Evolutionary conservation across 495 filamentous ascomycete genomes (phyloP).

Genomic region (Penicillium crystallinum): DNA sequence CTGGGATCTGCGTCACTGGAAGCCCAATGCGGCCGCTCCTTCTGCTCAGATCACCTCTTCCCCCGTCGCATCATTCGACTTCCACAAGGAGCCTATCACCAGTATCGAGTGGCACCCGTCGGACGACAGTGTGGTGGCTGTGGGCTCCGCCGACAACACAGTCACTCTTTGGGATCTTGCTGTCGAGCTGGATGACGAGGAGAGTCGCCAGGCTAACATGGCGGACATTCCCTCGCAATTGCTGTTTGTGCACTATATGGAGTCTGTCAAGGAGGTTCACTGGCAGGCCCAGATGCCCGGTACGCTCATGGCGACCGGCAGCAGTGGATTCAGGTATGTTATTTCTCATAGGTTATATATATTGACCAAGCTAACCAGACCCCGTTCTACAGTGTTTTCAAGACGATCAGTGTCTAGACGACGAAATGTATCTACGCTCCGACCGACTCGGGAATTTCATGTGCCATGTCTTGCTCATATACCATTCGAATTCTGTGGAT

Average conservation of each 20-base stretch:
- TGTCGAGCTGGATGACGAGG: constrained; percentile 94
- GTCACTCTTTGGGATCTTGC: constrained; percentile 95
- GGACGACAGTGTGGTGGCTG: constrained; percentile 89
- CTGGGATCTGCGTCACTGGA: constrained; percentile 95
- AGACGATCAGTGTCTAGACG: constrained; percentile 52
- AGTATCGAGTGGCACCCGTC: constrained; percentile 96
- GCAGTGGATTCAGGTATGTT: constrained; percentile 67
- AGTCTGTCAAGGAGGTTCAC: constrained; percentile 87
- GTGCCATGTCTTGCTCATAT: constrained; percentile 32
- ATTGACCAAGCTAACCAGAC: constrained; percentile 16
- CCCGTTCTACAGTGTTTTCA: constrained; percentile 42
- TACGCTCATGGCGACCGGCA: constrained; percentile 82
- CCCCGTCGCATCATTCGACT: constrained; percentile 83
- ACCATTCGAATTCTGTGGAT: constrained; percentile 23
- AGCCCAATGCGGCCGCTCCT: constrained; percentile 51
- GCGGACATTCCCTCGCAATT: constrained; percentile 90
- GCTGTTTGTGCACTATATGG: constrained; percentile 94
- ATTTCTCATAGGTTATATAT: constrained; percentile 13
- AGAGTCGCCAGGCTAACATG: constrained; percentile 81
- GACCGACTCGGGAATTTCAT: constrained; percentile 19
- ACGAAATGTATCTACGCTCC: constrained; percentile 7
- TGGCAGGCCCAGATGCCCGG: constrained; percentile 98
- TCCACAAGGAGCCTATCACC: constrained; percentile 94
- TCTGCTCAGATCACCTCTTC: constrained; percentile 45
- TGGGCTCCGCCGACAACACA: constrained; percentile 89